Evolutionary conservation across 306 rosid species (phyloP).

Genomic region (Mimosa pudica): DNA sequence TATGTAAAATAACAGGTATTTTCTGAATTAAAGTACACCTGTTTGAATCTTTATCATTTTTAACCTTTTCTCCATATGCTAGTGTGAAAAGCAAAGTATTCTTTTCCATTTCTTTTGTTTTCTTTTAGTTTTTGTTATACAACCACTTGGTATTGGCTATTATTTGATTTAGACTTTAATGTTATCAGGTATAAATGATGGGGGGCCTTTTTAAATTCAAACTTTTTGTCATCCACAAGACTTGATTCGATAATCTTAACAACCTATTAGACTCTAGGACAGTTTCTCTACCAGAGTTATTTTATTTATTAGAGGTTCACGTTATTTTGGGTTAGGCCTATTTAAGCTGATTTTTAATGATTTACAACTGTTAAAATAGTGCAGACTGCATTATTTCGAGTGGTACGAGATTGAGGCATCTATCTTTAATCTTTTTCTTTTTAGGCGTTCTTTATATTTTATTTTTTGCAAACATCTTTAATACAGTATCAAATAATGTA

Average conservation of each 20-base stretch:
- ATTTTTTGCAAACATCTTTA: too few species aligned
- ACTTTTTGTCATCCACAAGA: not conserved
- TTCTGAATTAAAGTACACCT: not conserved
- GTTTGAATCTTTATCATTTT: not conserved
- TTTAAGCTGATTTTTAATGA: not conserved
- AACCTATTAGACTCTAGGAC: not conserved
- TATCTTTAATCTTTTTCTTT: too few species aligned
- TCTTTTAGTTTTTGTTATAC: not conserved
- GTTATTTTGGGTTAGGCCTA: not conserved
- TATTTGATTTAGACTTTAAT: not conserved
- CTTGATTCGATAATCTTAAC: not conserved
- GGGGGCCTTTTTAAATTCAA: not conserved
- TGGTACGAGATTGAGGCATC: not conserved
- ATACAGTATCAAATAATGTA: too few species aligned
- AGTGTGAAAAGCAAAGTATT: not conserved
- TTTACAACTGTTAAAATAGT: not conserved
- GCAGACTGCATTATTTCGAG: not conserved
- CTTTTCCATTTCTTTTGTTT: not conserved
- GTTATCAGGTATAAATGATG: not conserved
- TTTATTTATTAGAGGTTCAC: not conserved
- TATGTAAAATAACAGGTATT: conserved; percentile 1
- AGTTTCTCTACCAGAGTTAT: not conserved
- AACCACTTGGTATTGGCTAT: not conserved
- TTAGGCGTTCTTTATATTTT: too few species aligned
- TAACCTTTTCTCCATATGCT: not conserved